Conservation (phyloP, 192 early-diverging fungal genomes). For the Coemansia sp. region DNA sequence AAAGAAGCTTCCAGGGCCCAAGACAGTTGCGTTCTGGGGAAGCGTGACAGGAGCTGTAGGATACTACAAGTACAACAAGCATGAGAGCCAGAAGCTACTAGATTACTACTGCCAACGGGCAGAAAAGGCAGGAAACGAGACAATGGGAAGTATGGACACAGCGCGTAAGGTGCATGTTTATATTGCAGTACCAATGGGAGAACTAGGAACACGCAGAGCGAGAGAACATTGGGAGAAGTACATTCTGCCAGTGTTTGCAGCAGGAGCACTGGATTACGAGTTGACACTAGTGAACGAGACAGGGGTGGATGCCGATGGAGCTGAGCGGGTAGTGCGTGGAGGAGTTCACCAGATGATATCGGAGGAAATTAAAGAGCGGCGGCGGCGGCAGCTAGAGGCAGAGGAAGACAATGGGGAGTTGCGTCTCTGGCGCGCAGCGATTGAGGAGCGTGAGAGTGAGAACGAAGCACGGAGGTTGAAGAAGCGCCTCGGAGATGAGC, state of each 20-base stretch:
- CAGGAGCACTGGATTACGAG: constrained; percentile 54
- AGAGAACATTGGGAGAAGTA: constrained; percentile 52
- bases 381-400: constrained; percentile 35
- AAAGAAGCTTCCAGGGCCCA: constrained; percentile 48
- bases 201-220: constrained; percentile 50
- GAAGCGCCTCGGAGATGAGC: constrained; percentile 21
- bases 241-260: constrained; percentile 52
- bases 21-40: constrained; percentile 46
- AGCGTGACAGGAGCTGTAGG: constrained; percentile 23
- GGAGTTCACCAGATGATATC: constrained; percentile 36
- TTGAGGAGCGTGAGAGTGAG: constrained; percentile 40
- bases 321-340: constrained; percentile 40
- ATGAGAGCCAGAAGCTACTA: constrained; percentile 32
- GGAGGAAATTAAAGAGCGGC: constrained; percentile 47
- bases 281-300: constrained; percentile 51
- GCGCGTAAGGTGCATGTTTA: constrained; percentile 50
- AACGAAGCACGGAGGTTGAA: constrained; percentile 29
- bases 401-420: constrained; percentile 39
- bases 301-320: constrained; percentile 18
- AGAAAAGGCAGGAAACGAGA: constrained; percentile 27
- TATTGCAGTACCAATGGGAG: constrained; percentile 46
- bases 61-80: constrained; percentile 51
- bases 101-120: constrained; percentile 43
- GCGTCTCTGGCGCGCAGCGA: constrained; percentile 37
- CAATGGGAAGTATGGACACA: constrained; percentile 37